phyloP scores from a whole-genome alignment of 257 asterid genomes.

The Coffea eugenioides region DNA sequence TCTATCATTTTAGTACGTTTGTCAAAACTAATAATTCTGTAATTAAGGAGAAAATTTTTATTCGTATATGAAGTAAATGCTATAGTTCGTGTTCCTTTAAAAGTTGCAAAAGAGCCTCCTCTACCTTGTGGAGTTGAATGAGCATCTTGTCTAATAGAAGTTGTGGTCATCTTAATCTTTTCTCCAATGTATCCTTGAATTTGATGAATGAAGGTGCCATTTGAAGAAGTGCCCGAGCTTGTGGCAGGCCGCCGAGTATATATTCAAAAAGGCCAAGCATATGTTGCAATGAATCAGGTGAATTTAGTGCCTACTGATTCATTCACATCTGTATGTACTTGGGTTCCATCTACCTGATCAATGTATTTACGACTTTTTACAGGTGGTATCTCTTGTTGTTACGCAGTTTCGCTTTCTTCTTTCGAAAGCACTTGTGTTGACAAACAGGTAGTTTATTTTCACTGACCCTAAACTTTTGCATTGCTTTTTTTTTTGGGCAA shows the following conservation, averaged over 20 bases:
- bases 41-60: not conserved
- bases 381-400: slow-evolving; percentile 83
- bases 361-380: slow-evolving; percentile 23
- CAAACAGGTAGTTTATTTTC: slow-evolving; percentile 64
- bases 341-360: slow-evolving; percentile 19
- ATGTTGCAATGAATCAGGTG: slow-evolving; percentile 90
- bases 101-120: not conserved
- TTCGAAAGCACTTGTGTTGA: slow-evolving; percentile 87
- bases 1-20: not conserved
- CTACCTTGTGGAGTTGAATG: not conserved
- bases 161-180: slow-evolving; percentile 20
- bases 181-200: slow-evolving; percentile 1
- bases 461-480: slow-evolving; percentile 6
- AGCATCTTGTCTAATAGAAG: not conserved
- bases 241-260: slow-evolving; percentile 80
- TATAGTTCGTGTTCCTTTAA: not conserved
- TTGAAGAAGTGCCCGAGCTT: slow-evolving; percentile 95
- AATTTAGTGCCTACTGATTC: slow-evolving; percentile 19
- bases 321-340: slow-evolving; percentile 13
- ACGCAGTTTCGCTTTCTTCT: slow-evolving; percentile 82
- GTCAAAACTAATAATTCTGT: not conserved
- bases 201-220: slow-evolving; percentile 68
- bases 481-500: not conserved
- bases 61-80: not conserved
- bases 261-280: slow-evolving; percentile 80